These are phyloP conservation scores for Chrysosphaeria jannelii DNA, from an alignment of 2,329 filamentous ascomycete genomes.

Conservation along the genomic window DNA sequence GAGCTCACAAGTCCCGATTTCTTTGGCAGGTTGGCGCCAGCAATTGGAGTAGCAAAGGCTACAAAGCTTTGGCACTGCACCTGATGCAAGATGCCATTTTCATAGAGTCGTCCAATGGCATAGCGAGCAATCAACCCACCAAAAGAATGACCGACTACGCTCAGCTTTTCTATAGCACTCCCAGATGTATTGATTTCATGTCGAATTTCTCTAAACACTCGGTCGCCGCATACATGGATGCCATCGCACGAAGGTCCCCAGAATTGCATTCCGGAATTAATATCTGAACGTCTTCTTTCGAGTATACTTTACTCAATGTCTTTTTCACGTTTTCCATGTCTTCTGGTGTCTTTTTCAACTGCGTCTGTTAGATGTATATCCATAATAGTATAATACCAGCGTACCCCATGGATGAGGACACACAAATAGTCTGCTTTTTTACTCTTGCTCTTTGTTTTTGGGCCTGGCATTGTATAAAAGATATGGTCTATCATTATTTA, in stretches of 20 bases:
- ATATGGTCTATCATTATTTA: too few relatives aligned
- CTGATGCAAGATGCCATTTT: slow-evolving; percentile 48
- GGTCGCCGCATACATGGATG: slow-evolving; percentile 35
- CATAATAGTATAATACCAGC: neutral
- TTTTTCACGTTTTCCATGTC: slow-evolving; percentile 41
- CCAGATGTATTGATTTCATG: slow-evolving; percentile 24
- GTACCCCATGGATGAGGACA: slow-evolving; percentile 47
- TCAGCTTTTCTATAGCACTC: slow-evolving; percentile 49
- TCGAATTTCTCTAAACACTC: slow-evolving; percentile 35
- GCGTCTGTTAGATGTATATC: neutral
- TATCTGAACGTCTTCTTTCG: slow-evolving; percentile 34
- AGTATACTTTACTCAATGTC: slow-evolving; percentile 26
- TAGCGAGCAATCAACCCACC: slow-evolving; percentile 71
- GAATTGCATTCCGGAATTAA: slow-evolving; percentile 42
- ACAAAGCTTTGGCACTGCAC: slow-evolving; percentile 77
- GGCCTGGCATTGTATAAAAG: too few relatives aligned
- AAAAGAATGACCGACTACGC: slow-evolving; percentile 67
- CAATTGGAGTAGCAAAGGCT: slow-evolving; percentile 65
- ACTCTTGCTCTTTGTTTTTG: slow-evolving; percentile 20
- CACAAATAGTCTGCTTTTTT: slow-evolving; percentile 38
- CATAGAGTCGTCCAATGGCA: slow-evolving; percentile 54
- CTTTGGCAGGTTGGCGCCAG: slow-evolving; percentile 42
- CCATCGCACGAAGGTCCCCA: slow-evolving; percentile 41
- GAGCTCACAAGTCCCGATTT: slow-evolving; percentile 31
- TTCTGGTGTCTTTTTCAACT: slow-evolving; percentile 52